These are phyloP conservation scores for Toxicodendron radicans DNA, from an alignment of 345 rosid genomes.

Conservation along the genomic window DNA sequence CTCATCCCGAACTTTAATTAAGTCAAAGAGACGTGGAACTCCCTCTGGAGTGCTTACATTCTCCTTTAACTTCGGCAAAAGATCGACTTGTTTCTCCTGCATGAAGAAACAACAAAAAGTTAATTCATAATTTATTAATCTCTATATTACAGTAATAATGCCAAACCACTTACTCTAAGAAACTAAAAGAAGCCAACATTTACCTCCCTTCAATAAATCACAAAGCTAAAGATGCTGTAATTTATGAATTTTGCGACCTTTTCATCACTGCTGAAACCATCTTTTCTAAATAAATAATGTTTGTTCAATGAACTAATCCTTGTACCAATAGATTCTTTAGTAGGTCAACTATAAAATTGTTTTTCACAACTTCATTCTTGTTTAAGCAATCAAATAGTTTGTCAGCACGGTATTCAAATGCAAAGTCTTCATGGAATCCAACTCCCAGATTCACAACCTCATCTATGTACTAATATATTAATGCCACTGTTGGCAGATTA, in stretches of 20 bases:
- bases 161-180: not conserved
- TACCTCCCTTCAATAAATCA: not conserved
- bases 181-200: not conserved
- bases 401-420: not conserved
- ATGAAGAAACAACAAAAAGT: conserved; percentile 18
- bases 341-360: not conserved
- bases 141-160: not conserved
- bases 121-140: not conserved
- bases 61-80: conserved; percentile 58
- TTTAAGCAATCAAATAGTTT: conserved; percentile 7
- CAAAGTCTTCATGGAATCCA: not conserved
- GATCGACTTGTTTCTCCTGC: conserved; percentile 87
- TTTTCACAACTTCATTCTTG: not conserved
- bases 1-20: conserved; percentile 81
- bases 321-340: too few species aligned
- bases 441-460: not conserved
- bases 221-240: not conserved
- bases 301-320: too few species aligned
- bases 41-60: conserved; percentile 80
- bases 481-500: not conserved
- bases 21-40: conserved; percentile 90
- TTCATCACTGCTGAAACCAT: not conserved
- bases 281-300: too few species aligned
- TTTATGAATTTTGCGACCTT: not conserved
- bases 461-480: not conserved